Evolutionary conservation across 805 yeast genomes (phyloP).

Genomic region (Candida saitoana): DNA sequence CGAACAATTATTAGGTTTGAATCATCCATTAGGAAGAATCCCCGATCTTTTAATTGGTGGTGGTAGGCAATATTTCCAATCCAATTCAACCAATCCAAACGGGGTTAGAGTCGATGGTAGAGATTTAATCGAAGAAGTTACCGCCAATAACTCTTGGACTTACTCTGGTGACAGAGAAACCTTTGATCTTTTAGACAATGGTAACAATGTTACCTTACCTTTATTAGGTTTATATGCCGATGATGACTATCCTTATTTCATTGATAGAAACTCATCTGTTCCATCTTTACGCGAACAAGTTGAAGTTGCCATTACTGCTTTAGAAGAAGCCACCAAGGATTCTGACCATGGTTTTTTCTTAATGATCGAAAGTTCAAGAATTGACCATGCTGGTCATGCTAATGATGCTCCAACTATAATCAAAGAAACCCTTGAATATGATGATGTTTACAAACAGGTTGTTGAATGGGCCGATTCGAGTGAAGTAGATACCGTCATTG

Average conservation of each 20-base stretch:
- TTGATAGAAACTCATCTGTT: constrained; percentile 59
- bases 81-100: constrained; percentile 41
- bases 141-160: constrained; percentile 41
- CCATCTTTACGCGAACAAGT: constrained; percentile 83
- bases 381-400: constrained; percentile 92
- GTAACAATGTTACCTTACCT: constrained; percentile 66
- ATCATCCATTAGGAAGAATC: constrained; percentile 62
- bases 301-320: constrained; percentile 63
- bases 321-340: constrained; percentile 62
- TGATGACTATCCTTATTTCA: constrained; percentile 75
- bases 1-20: constrained; percentile 76
- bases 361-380: constrained; percentile 84
- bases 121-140: constrained; percentile 63
- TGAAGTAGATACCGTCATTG: constrained; percentile 70
- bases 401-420: constrained; percentile 94
- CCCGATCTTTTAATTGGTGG: constrained; percentile 89
- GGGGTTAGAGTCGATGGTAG: constrained; percentile 68
- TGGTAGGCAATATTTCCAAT: constrained; percentile 79
- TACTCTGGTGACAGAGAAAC: constrained; percentile 55
- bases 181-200: constrained; percentile 53
- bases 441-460: constrained; percentile 72
- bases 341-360: constrained; percentile 82
- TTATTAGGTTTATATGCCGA: constrained; percentile 71
- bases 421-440: constrained; percentile 82
- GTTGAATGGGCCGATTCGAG: constrained; percentile 60